Evolutionary conservation across 192 early-diverging fungal genomes (phyloP).

Genomic region (Coemansia erecta): DNA sequence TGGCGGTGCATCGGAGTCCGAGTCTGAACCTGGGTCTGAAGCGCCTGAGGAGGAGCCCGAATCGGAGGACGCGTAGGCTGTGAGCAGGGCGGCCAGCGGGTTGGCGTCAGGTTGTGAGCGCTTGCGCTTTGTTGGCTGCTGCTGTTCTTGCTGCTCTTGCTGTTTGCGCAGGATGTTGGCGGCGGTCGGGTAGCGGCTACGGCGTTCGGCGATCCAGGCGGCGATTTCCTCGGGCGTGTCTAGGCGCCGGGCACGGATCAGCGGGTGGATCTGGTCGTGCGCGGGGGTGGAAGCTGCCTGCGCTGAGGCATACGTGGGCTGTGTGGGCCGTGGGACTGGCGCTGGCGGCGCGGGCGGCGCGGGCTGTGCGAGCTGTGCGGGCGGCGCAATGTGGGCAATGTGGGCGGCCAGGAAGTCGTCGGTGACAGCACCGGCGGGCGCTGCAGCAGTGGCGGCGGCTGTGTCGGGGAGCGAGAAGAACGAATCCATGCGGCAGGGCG

Average conservation of each 20-base stretch:
- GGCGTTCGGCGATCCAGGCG: conserved; percentile 81
- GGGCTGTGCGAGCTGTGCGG: neutral
- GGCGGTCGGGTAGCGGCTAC: conserved; percentile 74
- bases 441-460: neutral
- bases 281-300: neutral
- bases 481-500: neutral
- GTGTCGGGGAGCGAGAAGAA: conserved; percentile 7
- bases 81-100: conserved; percentile 20
- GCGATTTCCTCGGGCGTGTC: conserved; percentile 71
- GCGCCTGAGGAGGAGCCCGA: neutral
- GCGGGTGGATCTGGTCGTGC: conserved; percentile 38
- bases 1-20: conserved; percentile 12
- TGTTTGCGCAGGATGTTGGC: conserved; percentile 65
- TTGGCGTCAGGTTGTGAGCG: neutral
- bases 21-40: no score
- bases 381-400: conserved; percentile 1
- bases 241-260: conserved; percentile 46
- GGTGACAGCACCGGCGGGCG: neutral
- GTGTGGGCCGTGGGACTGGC: neutral
- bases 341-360: neutral
- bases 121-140: conserved; percentile 20
- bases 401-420: conserved; percentile 6
- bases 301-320: neutral
- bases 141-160: neutral
- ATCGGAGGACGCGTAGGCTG: conserved; percentile 12